Evolutionary conservation across 1,284 basidiomycete genomes (phyloP).

Genomic region (Cryptococcus sp.): DNA sequence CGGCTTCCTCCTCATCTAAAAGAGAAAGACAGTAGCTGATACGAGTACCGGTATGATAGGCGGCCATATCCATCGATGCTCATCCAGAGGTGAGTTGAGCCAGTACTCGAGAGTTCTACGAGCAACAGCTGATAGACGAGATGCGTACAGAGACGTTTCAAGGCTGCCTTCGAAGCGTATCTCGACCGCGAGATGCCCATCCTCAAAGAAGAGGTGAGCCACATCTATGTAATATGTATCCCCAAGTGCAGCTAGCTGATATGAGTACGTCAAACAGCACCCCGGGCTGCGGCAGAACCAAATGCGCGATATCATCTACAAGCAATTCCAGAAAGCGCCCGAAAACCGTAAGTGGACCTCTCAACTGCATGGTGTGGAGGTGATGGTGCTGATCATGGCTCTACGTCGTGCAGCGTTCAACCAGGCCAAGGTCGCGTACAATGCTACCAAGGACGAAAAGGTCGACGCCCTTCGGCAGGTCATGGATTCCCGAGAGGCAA

Average conservation of each 20-base stretch:
- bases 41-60: slow-evolving; percentile 52
- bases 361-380: background rate
- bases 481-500: slow-evolving; percentile 46
- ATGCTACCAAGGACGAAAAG: slow-evolving; percentile 79
- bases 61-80: slow-evolving; percentile 74
- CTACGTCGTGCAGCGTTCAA: slow-evolving; percentile 66
- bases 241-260: background rate
- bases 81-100: slow-evolving; percentile 80
- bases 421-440: slow-evolving; percentile 73
- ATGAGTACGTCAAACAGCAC: slow-evolving; percentile 27
- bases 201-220: slow-evolving; percentile 65
- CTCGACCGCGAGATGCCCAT: slow-evolving; percentile 83
- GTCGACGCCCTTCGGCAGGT: slow-evolving; percentile 66
- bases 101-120: background rate
- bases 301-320: slow-evolving; percentile 52
- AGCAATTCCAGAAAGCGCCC: slow-evolving; percentile 53
- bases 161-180: slow-evolving; percentile 91
- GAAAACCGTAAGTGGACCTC: slow-evolving; percentile 47
- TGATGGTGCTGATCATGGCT: background rate
- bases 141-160: slow-evolving; percentile 73
- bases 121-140: background rate
- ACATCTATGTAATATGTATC: too few relatives aligned
- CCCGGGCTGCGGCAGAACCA: slow-evolving; percentile 53
- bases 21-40: slow-evolving; percentile 1
- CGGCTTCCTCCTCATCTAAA: background rate